Conservation (phyloP, 139 green algal genomes). For the Picochlorum costavermella region DNA sequence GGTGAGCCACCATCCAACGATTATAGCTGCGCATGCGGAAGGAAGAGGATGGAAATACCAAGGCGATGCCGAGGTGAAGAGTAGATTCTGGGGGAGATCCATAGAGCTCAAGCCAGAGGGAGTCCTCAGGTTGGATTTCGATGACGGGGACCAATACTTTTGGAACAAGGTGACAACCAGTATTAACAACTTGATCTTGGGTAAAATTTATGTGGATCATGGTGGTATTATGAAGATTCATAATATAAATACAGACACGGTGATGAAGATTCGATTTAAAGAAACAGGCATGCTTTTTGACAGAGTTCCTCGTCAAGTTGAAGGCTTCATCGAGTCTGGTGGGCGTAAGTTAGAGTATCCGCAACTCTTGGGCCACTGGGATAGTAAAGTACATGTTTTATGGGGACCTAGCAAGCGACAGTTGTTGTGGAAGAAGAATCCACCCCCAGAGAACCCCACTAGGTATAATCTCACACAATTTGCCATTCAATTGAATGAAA, state of each 20-base stretch:
- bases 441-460: conserved; percentile 40
- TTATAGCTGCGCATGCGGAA: conserved; percentile 55
- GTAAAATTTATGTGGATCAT: conserved; percentile 82
- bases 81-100: conserved; percentile 86
- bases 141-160: conserved; percentile 60
- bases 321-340: conserved; percentile 28
- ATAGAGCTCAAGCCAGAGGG: conserved; percentile 77
- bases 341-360: conserved; percentile 24
- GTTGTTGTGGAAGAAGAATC: conserved; percentile 47
- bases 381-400: conserved; percentile 36
- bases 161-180: conserved; percentile 74
- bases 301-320: conserved; percentile 48
- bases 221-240: conserved; percentile 65
- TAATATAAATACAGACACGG: conserved; percentile 21
- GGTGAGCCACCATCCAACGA: conserved; percentile 74
- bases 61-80: conserved; percentile 76
- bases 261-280: conserved; percentile 54
- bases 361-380: conserved; percentile 50
- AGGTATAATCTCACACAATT: conserved; percentile 66
- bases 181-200: conserved; percentile 90
- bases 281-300: conserved; percentile 48
- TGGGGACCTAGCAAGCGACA: conserved; percentile 22
- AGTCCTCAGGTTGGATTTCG: conserved; percentile 47
- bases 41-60: conserved; percentile 55
- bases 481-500: conserved; percentile 78